Percentiles rank a stretch among this genome's conserved stretches.
These are phyloP conservation scores for Termitomyces sp. DNA, from an alignment of 768 basidiomycete species.

Conservation along the genomic window DNA sequence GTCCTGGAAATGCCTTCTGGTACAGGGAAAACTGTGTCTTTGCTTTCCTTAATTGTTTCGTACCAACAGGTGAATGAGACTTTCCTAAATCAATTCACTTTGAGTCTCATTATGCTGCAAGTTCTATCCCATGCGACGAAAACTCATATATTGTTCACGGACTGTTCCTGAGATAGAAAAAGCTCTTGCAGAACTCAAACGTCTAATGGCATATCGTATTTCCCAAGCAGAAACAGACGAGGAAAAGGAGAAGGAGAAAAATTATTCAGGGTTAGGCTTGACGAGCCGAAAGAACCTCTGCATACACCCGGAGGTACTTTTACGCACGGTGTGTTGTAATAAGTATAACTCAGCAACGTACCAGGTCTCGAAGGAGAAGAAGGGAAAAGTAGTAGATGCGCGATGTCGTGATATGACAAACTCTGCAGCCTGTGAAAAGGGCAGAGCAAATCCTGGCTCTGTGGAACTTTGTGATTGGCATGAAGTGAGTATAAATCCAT, in stretches of 20 bases:
- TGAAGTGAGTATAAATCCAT: slow-evolving; percentile 53
- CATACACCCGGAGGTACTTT: slow-evolving; percentile 84
- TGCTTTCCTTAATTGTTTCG: slow-evolving; percentile 92
- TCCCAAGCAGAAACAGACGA: slow-evolving; percentile 67
- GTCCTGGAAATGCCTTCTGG: slow-evolving; percentile 99
- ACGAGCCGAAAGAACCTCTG: slow-evolving; percentile 97
- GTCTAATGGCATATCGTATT: slow-evolving; percentile 86
- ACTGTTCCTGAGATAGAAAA: slow-evolving; percentile 99
- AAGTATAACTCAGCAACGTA: not conserved
- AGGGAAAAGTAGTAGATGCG: slow-evolving; percentile 95
- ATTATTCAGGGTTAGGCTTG: slow-evolving; percentile 84
- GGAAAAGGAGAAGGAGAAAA: slow-evolving; percentile 69
- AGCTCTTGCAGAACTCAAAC: slow-evolving; percentile 89
- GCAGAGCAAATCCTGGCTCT: slow-evolving; percentile 80
- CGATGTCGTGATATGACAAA: slow-evolving; percentile 94
- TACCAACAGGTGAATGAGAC: slow-evolving; percentile 76
- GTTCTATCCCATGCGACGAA: slow-evolving; percentile 90
- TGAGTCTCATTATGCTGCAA: slow-evolving; percentile 24
- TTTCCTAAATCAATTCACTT: not conserved
- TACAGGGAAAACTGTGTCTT: slow-evolving; percentile 96
- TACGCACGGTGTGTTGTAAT: not conserved
- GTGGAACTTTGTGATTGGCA: slow-evolving; percentile 93
- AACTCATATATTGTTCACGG: slow-evolving; percentile 97
- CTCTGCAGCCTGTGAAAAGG: slow-evolving; percentile 75
- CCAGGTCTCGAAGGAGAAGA: slow-evolving; percentile 96